Conservation (phyloP, 2,329 filamentous ascomycete species). For the Xylaria sp. region DNA sequence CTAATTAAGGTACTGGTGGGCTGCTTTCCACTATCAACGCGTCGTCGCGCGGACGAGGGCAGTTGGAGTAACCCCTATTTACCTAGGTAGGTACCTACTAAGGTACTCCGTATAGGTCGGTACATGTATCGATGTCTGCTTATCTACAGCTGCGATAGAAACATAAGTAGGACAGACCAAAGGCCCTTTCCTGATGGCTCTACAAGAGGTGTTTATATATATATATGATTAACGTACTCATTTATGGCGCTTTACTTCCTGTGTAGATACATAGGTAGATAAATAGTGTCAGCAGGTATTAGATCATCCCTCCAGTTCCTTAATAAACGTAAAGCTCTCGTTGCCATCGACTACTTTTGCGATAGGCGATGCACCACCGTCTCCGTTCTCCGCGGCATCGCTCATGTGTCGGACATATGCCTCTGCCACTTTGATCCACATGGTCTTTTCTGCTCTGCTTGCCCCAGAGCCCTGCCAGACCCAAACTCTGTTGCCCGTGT, state of each 20-base stretch:
- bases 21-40: slow-evolving; percentile 3
- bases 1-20: slow-evolving; percentile 1
- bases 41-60: slow-evolving; percentile 9
- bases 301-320: slow-evolving; percentile 53
- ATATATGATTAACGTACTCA: too few relatives aligned
- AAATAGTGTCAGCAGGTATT: background rate
- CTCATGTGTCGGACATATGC: slow-evolving; percentile 61
- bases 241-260: background rate
- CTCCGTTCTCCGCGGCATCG: slow-evolving; percentile 46
- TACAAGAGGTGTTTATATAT: background rate
- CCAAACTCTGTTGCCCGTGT: slow-evolving; percentile 68
- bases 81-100: background rate
- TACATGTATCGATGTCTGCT: too few relatives aligned
- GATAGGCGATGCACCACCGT: slow-evolving; percentile 60
- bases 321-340: slow-evolving; percentile 65
- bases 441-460: slow-evolving; percentile 67
- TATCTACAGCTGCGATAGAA: too few relatives aligned
- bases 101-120: too few relatives aligned
- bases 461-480: slow-evolving; percentile 72
- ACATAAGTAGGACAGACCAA: too few relatives aligned
- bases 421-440: slow-evolving; percentile 71
- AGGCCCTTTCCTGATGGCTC: background rate
- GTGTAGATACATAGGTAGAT: background rate
- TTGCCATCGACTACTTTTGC: slow-evolving; percentile 68
- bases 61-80: background rate